Percentiles rank a stretch among this genome's conserved stretches.
These are phyloP conservation scores for Pleurostoma richardsiae DNA, from an alignment of 2,329 filamentous ascomycete species.

Conservation along the genomic window DNA sequence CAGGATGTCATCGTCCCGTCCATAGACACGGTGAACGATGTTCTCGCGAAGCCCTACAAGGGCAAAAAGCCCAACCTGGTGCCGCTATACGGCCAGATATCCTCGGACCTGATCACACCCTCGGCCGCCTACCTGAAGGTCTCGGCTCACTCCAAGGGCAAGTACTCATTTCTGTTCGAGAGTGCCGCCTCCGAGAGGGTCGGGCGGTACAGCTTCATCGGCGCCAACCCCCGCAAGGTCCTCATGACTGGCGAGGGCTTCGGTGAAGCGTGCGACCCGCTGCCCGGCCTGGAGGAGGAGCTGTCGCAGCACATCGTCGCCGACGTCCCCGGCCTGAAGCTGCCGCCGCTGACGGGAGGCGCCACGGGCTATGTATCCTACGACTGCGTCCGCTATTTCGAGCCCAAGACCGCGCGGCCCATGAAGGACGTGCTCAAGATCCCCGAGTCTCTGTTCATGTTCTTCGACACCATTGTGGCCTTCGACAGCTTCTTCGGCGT, in stretches of 20 bases:
- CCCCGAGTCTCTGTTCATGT: conserved; percentile 93
- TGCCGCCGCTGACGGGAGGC: conserved; percentile 85
- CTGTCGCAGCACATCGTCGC: conserved; percentile 75
- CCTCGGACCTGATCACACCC: conserved; percentile 89
- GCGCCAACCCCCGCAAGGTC: conserved; percentile 73
- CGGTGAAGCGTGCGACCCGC: conserved; percentile 77
- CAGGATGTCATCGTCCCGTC: conserved; percentile 31
- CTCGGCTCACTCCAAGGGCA: conserved; percentile 66
- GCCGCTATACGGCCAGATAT: conserved; percentile 73
- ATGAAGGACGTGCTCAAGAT: conserved; percentile 85
- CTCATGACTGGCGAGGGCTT: conserved; percentile 84
- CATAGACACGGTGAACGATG: conserved; percentile 37
- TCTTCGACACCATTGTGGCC: conserved; percentile 90
- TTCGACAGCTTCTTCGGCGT: conserved; percentile 94
- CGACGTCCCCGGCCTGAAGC: conserved; percentile 71
- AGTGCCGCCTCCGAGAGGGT: conserved; percentile 92
- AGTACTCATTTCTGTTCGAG: conserved; percentile 91
- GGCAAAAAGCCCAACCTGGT: conserved; percentile 58
- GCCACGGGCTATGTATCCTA: conserved; percentile 97
- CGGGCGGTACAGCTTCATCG: conserved; percentile 92
- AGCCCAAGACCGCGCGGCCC: conserved; percentile 87
- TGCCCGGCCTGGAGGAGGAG: conserved; percentile 77
- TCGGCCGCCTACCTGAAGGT: conserved; percentile 95
- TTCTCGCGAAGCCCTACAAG: conserved; percentile 30
- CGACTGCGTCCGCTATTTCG: conserved; percentile 95